Evolutionary conservation across 495 filamentous ascomycete genomes (phyloP).

Genomic region (Xylaria venustula): DNA sequence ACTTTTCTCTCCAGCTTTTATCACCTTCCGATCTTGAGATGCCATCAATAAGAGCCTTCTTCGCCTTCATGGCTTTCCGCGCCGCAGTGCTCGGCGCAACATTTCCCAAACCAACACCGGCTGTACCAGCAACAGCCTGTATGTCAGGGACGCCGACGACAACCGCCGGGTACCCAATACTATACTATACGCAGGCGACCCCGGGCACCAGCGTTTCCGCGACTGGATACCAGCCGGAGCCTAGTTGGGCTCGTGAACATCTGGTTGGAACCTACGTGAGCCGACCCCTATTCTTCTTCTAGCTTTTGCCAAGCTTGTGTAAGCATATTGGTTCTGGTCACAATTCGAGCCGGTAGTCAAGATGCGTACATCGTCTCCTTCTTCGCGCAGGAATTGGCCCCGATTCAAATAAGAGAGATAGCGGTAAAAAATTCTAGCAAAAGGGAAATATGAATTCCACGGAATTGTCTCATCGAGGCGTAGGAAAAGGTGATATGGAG

Average conservation of each 20-base stretch:
- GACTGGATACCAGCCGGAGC: conserved; percentile 23
- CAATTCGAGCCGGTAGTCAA: neutral
- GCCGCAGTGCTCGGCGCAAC: conserved; percentile 16
- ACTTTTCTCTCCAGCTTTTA: too few relatives aligned
- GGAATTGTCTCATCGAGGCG: too few relatives aligned
- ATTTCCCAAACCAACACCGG: conserved; percentile 4
- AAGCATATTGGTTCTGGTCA: neutral
- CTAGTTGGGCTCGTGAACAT: conserved; percentile 21
- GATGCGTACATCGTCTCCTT: too few relatives aligned
- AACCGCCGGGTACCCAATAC: conserved; percentile 28
- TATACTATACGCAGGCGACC: conserved; percentile 18
- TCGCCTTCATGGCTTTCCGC: conserved; percentile 5
- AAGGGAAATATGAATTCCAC: too few relatives aligned
- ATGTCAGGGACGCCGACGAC: conserved; percentile 18
- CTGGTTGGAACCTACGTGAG: conserved; percentile 26
- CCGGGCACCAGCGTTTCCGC: conserved; percentile 16
- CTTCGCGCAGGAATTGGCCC: too few relatives aligned
- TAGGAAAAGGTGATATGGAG: neutral
- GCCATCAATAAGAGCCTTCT: neutral
- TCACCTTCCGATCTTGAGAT: too few relatives aligned
- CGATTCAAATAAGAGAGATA: too few relatives aligned
- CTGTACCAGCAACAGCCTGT: conserved; percentile 15
- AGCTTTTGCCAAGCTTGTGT: neutral
- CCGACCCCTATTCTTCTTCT: neutral
- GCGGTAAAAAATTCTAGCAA: neutral